Evolutionary conservation across 106 monocot species (phyloP).

Genomic region (Vanilla planifolia): DNA sequence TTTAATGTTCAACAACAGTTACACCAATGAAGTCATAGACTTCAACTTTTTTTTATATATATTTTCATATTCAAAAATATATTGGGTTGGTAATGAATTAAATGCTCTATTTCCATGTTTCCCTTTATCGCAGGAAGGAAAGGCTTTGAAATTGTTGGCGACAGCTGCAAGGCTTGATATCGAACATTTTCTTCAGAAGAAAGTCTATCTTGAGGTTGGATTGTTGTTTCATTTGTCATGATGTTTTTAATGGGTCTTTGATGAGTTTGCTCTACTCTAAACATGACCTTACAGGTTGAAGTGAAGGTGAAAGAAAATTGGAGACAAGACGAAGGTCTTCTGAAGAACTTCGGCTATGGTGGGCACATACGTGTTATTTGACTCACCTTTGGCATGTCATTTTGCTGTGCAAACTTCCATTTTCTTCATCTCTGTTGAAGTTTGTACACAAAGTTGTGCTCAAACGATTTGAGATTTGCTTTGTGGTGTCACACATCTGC

Average conservation of each 20-base stretch:
- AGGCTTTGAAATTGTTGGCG: slow-evolving; percentile 84
- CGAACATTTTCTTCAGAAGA: slow-evolving; percentile 94
- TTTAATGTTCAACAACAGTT: too few relatives aligned
- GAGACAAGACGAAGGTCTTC: slow-evolving; percentile 78
- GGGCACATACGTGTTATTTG: slow-evolving; percentile 60
- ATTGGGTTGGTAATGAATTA: too few relatives aligned
- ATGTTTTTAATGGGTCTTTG: slow-evolving; percentile 1
- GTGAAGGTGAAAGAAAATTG: slow-evolving; percentile 92
- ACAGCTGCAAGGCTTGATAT: slow-evolving; percentile 95
- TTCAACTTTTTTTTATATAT: too few relatives aligned
- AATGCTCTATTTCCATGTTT: slow-evolving; percentile 4
- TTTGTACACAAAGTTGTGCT: too few relatives aligned
- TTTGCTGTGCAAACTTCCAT: too few relatives aligned
- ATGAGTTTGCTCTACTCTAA: slow-evolving; percentile 3
- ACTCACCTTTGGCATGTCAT: too few relatives aligned
- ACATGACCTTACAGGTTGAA: slow-evolving; percentile 44
- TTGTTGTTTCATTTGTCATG: neutral
- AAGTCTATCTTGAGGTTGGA: slow-evolving; percentile 79
- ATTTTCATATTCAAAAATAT: too few relatives aligned
- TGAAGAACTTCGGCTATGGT: slow-evolving; percentile 79
- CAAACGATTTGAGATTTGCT: too few relatives aligned
- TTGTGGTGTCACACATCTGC: too few relatives aligned
- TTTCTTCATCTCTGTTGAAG: too few relatives aligned
- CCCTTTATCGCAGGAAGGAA: slow-evolving; percentile 59
- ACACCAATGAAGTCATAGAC: too few relatives aligned